Base-by-base conservation (phyloP, 805 yeast genomes). In the Blastobotrys parvus region DNA sequence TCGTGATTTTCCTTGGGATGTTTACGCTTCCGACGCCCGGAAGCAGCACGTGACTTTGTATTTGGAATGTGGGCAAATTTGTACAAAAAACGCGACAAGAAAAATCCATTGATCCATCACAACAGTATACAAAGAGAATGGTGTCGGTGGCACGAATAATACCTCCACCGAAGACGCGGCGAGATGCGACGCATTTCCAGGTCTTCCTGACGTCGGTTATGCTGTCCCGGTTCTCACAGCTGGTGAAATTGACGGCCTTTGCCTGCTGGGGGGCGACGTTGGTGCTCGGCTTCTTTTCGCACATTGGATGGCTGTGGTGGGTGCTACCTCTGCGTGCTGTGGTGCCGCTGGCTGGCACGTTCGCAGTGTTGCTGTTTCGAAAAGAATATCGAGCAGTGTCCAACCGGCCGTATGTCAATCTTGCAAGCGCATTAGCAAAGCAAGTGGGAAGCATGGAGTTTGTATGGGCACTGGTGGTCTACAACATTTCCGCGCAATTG, bases 281-380 rank as follows among this genome's bases (percentile, higher is more conserved):
- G 8, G 15, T 18, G 13, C 35, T n/a, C 19, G 35, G 35, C 21
- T 20, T 32, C 21, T 32, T 32, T 3, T 22, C 45, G 16, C 27
- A 18, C 15, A 33, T 44, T 17, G 45, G 50, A 15, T 51, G 45
- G 55, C 20, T 46, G 10, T 47, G 47, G 49, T 41, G 38, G 51
- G 19, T 39, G 20, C 44, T 48, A 30, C 47, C 52, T 7, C 8
- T 45, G 11, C 44, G 46, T 3, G 29, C 39, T 11, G 7, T 48
- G 11, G 43, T 47, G 8, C 17, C 45, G 18, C 29, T 44, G 7
- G 17, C 42, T 11, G 42, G 43, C 3, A 34, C 34, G 8, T 35
- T 49, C 18, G 20, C 43, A 3, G 44, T 52, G 3, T 38, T 45
- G 11, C 21, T 49, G 18, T 30, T 49, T 39, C 38, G 56, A 25